phyloP scores from a whole-genome alignment of 164 flowering plant genomes.

The Liriodendron chinense region DNA sequence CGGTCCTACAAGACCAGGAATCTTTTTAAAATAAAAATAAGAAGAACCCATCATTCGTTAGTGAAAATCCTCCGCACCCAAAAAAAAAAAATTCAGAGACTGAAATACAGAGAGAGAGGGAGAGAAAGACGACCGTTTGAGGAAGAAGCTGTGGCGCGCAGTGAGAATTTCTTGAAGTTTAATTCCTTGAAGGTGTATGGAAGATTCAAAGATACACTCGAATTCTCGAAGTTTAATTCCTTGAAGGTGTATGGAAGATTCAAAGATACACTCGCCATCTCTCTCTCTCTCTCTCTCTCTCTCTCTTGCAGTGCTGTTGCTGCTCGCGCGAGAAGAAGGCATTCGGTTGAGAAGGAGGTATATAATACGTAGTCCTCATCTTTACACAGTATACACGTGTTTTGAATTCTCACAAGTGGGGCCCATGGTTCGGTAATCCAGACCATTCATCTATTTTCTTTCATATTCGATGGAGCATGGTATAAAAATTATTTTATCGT shows the following conservation, averaged over 20 bases:
- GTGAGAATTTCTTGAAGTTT: slow-evolving; percentile 30
- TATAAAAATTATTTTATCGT: too few relatives aligned
- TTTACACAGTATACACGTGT: not conserved
- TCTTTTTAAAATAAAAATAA: too few relatives aligned
- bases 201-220: slow-evolving; percentile 30
- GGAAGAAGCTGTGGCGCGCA: slow-evolving; percentile 34
- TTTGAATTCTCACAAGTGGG: not conserved
- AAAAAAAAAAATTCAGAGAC: not conserved
- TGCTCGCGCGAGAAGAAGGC: not conserved
- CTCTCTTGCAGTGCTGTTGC: not conserved
- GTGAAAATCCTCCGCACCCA: not conserved
- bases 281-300: slow-evolving; percentile 13
- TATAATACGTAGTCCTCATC: not conserved
- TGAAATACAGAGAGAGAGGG: not conserved
- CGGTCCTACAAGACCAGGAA: not conserved
- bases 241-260: slow-evolving; percentile 14
- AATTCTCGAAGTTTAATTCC: too few relatives aligned
- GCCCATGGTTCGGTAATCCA: not conserved
- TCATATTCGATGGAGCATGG: too few relatives aligned
- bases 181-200: not conserved
- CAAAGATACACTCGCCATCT: slow-evolving; percentile 42
- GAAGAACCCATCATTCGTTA: not conserved
- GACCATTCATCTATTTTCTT: not conserved
- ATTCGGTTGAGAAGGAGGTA: not conserved
- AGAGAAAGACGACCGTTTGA: slow-evolving; percentile 33